Conservation (phyloP, 1,284 basidiomycete species). For the Mycena citricolor region DNA sequence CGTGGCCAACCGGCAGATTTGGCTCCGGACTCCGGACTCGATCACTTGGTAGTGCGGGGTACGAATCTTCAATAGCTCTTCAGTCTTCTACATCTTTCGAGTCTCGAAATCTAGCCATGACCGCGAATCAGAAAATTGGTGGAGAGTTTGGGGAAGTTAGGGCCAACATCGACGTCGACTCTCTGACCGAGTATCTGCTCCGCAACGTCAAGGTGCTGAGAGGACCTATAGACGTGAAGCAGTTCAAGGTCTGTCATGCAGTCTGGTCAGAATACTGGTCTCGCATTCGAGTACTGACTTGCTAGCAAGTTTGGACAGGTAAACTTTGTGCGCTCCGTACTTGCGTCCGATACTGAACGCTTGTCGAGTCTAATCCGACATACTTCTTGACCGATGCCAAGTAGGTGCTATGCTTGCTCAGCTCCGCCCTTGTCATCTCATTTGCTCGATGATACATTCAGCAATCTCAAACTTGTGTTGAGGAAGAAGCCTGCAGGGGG, state of each 20-base stretch:
- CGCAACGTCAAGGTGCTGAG: slow-evolving; percentile 56
- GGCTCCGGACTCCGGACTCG: too few species aligned
- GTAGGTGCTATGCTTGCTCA: slow-evolving; percentile 36
- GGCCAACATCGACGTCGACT: slow-evolving; percentile 64
- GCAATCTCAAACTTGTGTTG: slow-evolving; percentile 74
- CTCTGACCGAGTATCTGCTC: slow-evolving; percentile 69
- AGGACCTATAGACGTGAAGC: slow-evolving; percentile 79
- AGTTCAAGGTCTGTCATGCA: slow-evolving; percentile 76
- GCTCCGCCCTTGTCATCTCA: slow-evolving; percentile 1
- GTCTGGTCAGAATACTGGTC: too few species aligned
- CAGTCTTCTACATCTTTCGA: too few species aligned
- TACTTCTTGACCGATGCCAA: slow-evolving; percentile 83
- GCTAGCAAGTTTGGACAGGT: slow-evolving; percentile 76
- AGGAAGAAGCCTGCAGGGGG: slow-evolving; percentile 93
- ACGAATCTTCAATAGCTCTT: too few species aligned
- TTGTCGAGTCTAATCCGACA: slow-evolving; percentile 84
- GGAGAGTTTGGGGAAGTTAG: slow-evolving; percentile 76
- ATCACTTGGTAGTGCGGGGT: too few species aligned
- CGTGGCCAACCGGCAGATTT: too few species aligned
- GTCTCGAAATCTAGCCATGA: slow-evolving; percentile 39
- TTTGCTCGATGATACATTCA: slow-evolving; percentile 28
- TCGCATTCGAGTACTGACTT: not conserved
- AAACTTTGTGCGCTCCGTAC: slow-evolving; percentile 21
- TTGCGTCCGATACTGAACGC: slow-evolving; percentile 9
- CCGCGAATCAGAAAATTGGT: slow-evolving; percentile 51